These are phyloP conservation scores for Xylona heveae DNA, from an alignment of 495 filamentous ascomycete species.

Conservation along the genomic window DNA sequence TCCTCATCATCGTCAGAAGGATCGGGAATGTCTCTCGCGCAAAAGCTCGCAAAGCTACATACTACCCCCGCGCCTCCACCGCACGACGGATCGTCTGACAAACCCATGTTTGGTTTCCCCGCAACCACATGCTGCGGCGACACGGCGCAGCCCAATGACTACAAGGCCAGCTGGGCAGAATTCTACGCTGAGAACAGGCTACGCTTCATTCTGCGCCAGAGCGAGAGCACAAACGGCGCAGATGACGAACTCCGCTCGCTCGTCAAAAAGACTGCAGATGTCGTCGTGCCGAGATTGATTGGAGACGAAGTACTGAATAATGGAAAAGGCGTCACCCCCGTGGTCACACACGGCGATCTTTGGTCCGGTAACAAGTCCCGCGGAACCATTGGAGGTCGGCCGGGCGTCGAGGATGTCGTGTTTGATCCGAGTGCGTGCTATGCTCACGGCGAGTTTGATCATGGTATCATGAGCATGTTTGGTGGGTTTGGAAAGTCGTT, in stretches of 20 bases:
- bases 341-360: conserved; percentile 74
- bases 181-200: conserved; percentile 66
- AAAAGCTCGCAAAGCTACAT: conserved; percentile 62
- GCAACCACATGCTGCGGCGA: conserved; percentile 71
- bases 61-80: conserved; percentile 49
- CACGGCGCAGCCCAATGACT: conserved; percentile 58
- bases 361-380: conserved; percentile 74
- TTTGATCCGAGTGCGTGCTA: conserved; percentile 67
- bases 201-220: conserved; percentile 33
- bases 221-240: conserved; percentile 34
- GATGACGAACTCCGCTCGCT: conserved; percentile 36
- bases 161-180: conserved; percentile 46
- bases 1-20: conserved; percentile 10
- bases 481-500: conserved; percentile 62
- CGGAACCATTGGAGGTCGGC: conserved; percentile 36
- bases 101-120: conserved; percentile 57
- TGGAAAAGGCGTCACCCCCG: conserved; percentile 37
- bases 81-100: too few relatives aligned
- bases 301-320: conserved; percentile 41
- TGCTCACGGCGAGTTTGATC: conserved; percentile 73
- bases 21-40: conserved; percentile 34
- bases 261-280: conserved; percentile 36
- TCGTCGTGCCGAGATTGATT: conserved; percentile 53
- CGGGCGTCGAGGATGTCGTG: conserved; percentile 49
- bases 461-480: conserved; percentile 94